These are phyloP conservation scores for Pseudotulostoma volvatum DNA, from an alignment of 495 filamentous ascomycete genomes.

Conservation along the genomic window DNA sequence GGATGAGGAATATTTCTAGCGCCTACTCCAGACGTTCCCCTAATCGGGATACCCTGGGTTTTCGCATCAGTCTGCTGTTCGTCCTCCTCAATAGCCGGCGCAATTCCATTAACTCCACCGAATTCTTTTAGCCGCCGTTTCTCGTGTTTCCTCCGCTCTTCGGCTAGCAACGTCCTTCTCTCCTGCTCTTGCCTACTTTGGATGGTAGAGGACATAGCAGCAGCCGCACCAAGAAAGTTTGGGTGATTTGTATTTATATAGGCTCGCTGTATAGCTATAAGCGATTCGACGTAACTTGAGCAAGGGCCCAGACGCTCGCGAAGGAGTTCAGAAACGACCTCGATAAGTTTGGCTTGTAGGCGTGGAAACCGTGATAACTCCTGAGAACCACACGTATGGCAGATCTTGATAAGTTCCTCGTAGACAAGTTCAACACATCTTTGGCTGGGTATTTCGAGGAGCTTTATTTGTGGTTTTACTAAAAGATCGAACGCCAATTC, in stretches of 20 bases:
- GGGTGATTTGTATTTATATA: slow-evolving; percentile 99
- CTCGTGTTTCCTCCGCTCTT: slow-evolving; percentile 73
- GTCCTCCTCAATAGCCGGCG: slow-evolving; percentile 61
- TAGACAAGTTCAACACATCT: slow-evolving; percentile 96
- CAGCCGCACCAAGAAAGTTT: slow-evolving; percentile 92
- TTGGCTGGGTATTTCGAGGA: slow-evolving; percentile 89
- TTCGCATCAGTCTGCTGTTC: slow-evolving; percentile 31
- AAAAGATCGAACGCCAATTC: slow-evolving; percentile 95
- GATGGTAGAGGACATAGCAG: slow-evolving; percentile 95
- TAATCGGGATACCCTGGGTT: slow-evolving; percentile 36
- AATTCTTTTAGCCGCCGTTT: slow-evolving; percentile 66
- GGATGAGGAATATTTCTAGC: slow-evolving; percentile 67
- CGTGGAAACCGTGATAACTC: slow-evolving; percentile 85
- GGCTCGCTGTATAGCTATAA: slow-evolving; percentile 92
- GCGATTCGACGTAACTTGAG: slow-evolving; percentile 79
- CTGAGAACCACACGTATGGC: slow-evolving; percentile 92
- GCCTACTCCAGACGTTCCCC: slow-evolving; percentile 42
- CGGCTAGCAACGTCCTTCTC: slow-evolving; percentile 56
- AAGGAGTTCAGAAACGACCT: slow-evolving; percentile 92
- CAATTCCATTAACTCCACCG: slow-evolving; percentile 55
- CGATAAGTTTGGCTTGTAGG: slow-evolving; percentile 91
- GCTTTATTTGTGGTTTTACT: slow-evolving; percentile 96
- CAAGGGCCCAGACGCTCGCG: slow-evolving; percentile 81
- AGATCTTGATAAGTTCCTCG: slow-evolving; percentile 98
- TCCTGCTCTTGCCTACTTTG: slow-evolving; percentile 88